Percentiles rank a stretch among this genome's conserved stretches.
phyloP scores from a whole-genome alignment of 2,329 filamentous ascomycete genomes.

The Zarea fungicola region DNA sequence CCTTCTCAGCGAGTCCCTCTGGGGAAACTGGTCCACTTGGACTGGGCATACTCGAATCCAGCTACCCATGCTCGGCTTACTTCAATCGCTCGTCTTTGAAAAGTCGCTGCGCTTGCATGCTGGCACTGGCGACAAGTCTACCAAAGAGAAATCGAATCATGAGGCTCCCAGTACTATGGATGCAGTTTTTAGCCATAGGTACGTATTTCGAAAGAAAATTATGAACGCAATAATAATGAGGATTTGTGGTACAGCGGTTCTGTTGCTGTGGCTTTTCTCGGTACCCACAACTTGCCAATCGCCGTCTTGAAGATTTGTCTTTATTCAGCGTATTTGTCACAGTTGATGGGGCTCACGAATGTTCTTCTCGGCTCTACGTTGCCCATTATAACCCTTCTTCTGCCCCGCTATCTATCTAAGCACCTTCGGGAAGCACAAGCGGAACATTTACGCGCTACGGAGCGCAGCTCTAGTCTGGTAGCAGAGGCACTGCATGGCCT shows the following conservation, averaged over 20 bases:
- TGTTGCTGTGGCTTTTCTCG: not conserved
- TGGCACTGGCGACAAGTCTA: not conserved
- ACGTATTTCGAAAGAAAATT: not conserved
- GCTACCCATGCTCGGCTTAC: conserved; percentile 2
- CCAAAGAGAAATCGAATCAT: not conserved
- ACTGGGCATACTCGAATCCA: not conserved
- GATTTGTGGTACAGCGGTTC: not conserved
- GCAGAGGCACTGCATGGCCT: conserved; percentile 12
- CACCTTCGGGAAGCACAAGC: not conserved
- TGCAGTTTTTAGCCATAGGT: conserved; percentile 1
- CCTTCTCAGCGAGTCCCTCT: conserved; percentile 47
- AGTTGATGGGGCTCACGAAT: conserved; percentile 9
- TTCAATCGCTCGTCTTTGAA: conserved; percentile 4
- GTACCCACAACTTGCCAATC: conserved; percentile 4
- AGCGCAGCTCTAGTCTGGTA: conserved; percentile 4
- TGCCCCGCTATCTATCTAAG: conserved; percentile 8
- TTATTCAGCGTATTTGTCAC: conserved; percentile 10
- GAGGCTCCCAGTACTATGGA: not conserved
- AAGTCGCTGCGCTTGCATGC: conserved; percentile 4
- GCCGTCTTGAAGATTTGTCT: conserved; percentile 10
- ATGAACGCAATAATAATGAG: not conserved
- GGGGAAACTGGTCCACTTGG: conserved; percentile 4
- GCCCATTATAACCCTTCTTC: not conserved
- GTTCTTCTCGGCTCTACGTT: conserved; percentile 1
- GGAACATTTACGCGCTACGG: not conserved